Base-by-base conservation (phyloP, 371 early-diverging fungal species). In the Entomophthora muscae region DNA sequence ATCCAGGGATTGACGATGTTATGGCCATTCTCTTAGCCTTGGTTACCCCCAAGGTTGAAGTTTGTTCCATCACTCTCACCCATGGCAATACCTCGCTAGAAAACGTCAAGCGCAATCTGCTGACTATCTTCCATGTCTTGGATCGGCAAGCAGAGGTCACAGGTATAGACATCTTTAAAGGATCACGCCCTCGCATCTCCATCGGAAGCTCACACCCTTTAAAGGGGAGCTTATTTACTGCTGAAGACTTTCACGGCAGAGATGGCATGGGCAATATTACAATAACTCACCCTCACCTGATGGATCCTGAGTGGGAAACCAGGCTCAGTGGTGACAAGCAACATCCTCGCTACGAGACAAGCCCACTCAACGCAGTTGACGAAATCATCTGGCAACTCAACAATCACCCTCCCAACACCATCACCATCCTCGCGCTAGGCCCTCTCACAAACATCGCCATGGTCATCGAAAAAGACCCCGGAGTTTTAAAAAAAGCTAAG, bases 371-470 rank as follows among this genome's bases (percentile, higher is more conserved):
- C 30, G 76, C 75, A 0, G 74, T 72, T 1, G 74, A 75, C 33
- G 79, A 78, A 63, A 76, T 81, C 12, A 32, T 78, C 27, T 58
- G 66, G 30, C 81, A 78, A 53, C 62, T 81, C 21, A 66, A 67
- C 17, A 53, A 71, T 2, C 72, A 74, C 0, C 70, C 71, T 52
- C 74, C 78, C 29, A 63, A 76, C 23, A 76, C 79, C 0, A 55
- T 82, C 12, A 74, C 75, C 1, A 68, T 82, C 31, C 67, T 77
- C 53, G 76, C 75, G 2, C 55, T 82, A 12, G 82, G 80, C 0
- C 82, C 80, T 0, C 66, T 82, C 65, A 79, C 80, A n/a, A 82
- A 79, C 64, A n/a, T 82, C 29, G 79, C 79, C 0, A 58, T 77
- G 7, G 80, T 79, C 0, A 71, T 75, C 32, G 66, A 74, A 56